Percentiles rank a stretch among this genome's conserved stretches.
Conservation (phyloP, 176 grass and related monocot genomes). For the bread wheat (Triticum aestivum) region IWGSC_CS_RefSeq_v2.1 NC_057812.1:437757322-437757821, state of each 20-base stretch:
- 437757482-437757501: background rate
- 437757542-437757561: background rate
- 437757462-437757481: constrained; percentile 9
- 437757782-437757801: background rate
- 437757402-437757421: background rate
- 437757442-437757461: constrained; percentile 35
- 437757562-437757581: background rate
- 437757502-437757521: background rate
- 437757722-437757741: background rate
- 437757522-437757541: background rate
- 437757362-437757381: constrained; percentile 32
- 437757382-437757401: background rate
- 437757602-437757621: background rate
- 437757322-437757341: background rate
- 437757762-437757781: background rate
- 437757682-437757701: background rate
- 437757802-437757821: background rate
- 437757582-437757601: background rate
- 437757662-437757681: constrained; percentile 20
- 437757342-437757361: background rate
- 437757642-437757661: background rate
- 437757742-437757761: background rate
- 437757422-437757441: background rate
- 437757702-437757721: background rate
- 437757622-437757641: background rate